Base-by-base conservation (phyloP, 140 eudicot species). In the Bidens hawaiensis region DNA sequence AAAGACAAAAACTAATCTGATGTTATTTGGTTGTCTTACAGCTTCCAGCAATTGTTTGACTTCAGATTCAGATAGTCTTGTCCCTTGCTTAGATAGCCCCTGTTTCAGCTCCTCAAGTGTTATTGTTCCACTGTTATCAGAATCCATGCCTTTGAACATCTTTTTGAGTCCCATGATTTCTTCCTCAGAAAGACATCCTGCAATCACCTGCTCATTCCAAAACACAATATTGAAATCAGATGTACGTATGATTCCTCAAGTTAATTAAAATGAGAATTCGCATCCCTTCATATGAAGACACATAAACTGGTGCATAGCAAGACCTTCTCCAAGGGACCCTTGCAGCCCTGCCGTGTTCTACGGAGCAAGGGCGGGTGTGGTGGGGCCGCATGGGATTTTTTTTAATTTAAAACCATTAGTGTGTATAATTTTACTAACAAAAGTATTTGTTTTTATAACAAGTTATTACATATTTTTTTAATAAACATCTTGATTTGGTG, bases 151-250 rank as follows among this genome's bases (percentile, higher is more conserved):
- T 81, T 69, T 93, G 64, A 93, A 93, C 99, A 93, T 93, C 66
- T 93, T 73, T 70, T 93, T 93, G 48, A 93, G 63, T 62, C 99
- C 99, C 84, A 83, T 93, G 68, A 93, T 93, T 78, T 93, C 99
- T 75, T 93, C 99, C 83, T 93, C 97, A 0, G 99, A 93, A 51
- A 93, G 83, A 67, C 97, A 93, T 14, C 99, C 99, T 27, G 99
- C 99, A 31, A 93, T 93, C 38, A 93, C 99, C 99, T 93, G 55
- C 41, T 31, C 67, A 24, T 62, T 40, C 74, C 67, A 54, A 46
- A 49, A 60, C n/a, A 16, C 33, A 34, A 41, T 43, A 19, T 24
- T 36, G 42, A 34, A 74, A 2, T 62, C 65, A 27, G 31, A 25
- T 12, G 31, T 31, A n/a, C n/a, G n/a, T n/a, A n/a, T n/a, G n/a